These are phyloP conservation scores for Metschnikowia reukaufii DNA, from an alignment of 805 yeast species.

Conservation along the genomic window DNA sequence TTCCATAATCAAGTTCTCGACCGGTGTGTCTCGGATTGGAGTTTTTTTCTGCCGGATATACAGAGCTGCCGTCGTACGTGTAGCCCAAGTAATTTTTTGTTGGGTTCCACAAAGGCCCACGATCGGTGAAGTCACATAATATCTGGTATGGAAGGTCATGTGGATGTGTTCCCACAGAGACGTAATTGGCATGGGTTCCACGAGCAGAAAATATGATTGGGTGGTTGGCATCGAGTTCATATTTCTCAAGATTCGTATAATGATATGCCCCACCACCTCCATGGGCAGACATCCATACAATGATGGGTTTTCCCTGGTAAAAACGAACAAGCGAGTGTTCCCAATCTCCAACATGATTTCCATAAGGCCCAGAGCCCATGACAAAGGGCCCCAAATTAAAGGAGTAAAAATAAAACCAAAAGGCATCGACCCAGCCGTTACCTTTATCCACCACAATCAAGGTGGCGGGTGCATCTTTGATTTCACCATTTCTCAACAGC, in stretches of 20 bases:
- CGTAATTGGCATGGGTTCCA: constrained; percentile 97
- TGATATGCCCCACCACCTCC: constrained; percentile 94
- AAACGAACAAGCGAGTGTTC: constrained; percentile 90
- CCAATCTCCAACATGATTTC: constrained; percentile 98
- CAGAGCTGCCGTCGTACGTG: constrained; percentile 62
- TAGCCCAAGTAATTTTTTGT: constrained; percentile 77
- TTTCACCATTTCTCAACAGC: constrained; percentile 65
- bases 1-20: constrained; percentile 55
- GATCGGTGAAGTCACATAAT: constrained; percentile 87
- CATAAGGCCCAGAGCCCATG: constrained; percentile 97
- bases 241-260: constrained; percentile 72
- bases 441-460: constrained; percentile 88
- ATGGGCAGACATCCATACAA: constrained; percentile 97
- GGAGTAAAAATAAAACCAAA: constrained; percentile 93
- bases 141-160: constrained; percentile 94
- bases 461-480: constrained; percentile 75
- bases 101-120: constrained; percentile 97
- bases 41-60: constrained; percentile 44
- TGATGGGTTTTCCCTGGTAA: constrained; percentile 72
- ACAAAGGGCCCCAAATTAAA: constrained; percentile 95
- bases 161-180: constrained; percentile 92
- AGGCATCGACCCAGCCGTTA: constrained; percentile 92
- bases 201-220: constrained; percentile 89
- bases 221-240: constrained; percentile 41
- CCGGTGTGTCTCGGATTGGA: constrained; percentile 47